Base-by-base conservation (phyloP, 108 stramenopile species). In the Skeletonema grethae region DNA sequence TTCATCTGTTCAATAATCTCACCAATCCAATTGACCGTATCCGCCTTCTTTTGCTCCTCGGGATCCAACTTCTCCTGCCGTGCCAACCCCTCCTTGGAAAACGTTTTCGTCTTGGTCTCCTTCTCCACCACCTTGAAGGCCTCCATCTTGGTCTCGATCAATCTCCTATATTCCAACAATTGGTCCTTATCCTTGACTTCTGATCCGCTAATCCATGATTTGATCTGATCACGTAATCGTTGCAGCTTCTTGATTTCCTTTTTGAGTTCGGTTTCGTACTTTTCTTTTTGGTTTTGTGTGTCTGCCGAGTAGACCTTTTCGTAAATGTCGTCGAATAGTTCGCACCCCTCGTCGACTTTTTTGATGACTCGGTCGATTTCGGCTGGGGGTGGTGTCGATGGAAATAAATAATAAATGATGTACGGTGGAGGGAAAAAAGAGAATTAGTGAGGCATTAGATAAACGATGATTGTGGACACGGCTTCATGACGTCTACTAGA, bases 231-330 rank as follows among this genome's bases (percentile, higher is more conserved):
- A 28, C 99, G 90, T 46, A 96, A 84, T 61, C 94, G 87, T 85
- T 99, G 99, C 28, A 99, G 85, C 73, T 99, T 99, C 82, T 99
- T 99, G 69, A 99, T 98, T 86, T 99, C 99, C 73, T 99, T 99
- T 76, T 99, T 99, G 66, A 99, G 87, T 75, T 99, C 98, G 57
- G 86, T 85, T 80, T 99, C 98, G 68, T 97, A 97, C 87, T 98
- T 98, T 76, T 98, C 98, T 67, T 98, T 97, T 75, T 97, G 97
- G 70, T 92, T 96, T 73, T 98, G 98, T 71, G 96, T 89, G 59
- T 92, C 93, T 11, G 98, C 97, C 4, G 87, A 75, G 78, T 98
- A 97, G 10, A 97, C 98, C 84, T 99, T 98, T 74, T 97, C 97
- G 94, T 97, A 99, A 12, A 98, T 97, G 43, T 98, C 97, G 61